Evolutionary conservation across 2,329 filamentous ascomycete species (phyloP).

Genomic region (Fusarium phyllophilum): DNA sequence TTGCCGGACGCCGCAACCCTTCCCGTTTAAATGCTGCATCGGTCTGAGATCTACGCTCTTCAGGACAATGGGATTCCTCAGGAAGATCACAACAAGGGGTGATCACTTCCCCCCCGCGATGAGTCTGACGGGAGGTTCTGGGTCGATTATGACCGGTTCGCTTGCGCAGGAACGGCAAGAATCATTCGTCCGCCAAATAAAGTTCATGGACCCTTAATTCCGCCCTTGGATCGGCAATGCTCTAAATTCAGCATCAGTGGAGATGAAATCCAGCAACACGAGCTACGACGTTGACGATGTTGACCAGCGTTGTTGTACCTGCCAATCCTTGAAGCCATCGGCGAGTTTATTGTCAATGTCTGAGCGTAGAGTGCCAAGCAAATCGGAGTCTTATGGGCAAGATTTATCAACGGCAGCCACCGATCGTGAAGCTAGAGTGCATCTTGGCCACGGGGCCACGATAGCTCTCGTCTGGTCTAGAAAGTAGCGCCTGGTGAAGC

Average conservation of each 20-base stretch:
- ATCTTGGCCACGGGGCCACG: conserved; percentile 17
- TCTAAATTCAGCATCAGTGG: conserved; percentile 2
- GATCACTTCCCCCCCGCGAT: conserved; percentile 10
- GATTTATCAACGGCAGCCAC: neutral
- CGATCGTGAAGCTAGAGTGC: conserved; percentile 16
- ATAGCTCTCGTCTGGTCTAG: conserved; percentile 13
- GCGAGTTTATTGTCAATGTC: neutral
- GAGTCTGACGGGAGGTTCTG: conserved; percentile 13
- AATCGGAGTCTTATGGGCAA: neutral
- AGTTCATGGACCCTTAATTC: conserved; percentile 28
- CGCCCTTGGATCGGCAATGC: conserved; percentile 15
- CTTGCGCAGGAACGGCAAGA: conserved; percentile 36
- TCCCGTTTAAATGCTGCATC: conserved; percentile 29
- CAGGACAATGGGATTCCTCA: conserved; percentile 19
- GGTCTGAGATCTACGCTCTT: conserved; percentile 30
- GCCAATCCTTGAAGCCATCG: neutral
- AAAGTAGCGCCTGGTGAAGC: neutral
- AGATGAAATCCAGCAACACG: neutral
- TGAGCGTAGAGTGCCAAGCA: neutral
- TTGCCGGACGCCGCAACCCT: conserved; percentile 33
- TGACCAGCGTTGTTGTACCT: neutral
- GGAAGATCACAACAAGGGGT: conserved; percentile 27
- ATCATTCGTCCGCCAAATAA: conserved; percentile 9
- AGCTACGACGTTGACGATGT: neutral
- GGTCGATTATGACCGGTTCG: conserved; percentile 22